Base-by-base conservation (phyloP, 108 stramenopile genomes). In the Cyclotella distinguenda region DNA sequence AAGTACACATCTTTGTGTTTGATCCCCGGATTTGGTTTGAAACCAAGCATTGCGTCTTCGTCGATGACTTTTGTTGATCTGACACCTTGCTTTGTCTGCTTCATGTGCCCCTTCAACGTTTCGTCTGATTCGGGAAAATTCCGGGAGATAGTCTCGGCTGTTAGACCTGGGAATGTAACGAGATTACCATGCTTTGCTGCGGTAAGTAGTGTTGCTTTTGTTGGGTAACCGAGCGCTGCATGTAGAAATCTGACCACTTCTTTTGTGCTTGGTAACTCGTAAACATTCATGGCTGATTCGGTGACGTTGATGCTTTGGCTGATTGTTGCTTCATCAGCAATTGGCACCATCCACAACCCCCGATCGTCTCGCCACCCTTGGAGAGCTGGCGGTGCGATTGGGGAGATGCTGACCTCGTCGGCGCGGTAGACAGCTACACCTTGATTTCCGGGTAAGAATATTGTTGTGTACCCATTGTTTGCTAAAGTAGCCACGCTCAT, bases 51-150 rank as follows among this genome's bases (percentile, higher is more conserved):
- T 26, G 35, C 63, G n/a, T 50, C 50, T 15, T 50, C 38, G 25
- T 51, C 38, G 6, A 34, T 43, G 9, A 31, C 44, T 9, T 60
- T 69, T 0, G 68, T 69, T 15, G 68, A 69, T 30, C 66, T 46
- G 0, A 68, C 66, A 25, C 45, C 45, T 34, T 68, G 66, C 18
- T 31, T 30, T 26, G 21, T 7, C 3, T 47, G 32, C 19, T 49
- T 57, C 66, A 68, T 68, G 34, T 68, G 66, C 2, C 66, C 65
- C 21, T 66, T 66, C 46, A 19, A 43, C 15, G 68, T 69, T 28
- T 60, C 60, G 1, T 42, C 49, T 0, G 68, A 69, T 13, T 69
- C 60, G 16, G 60, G 60, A 31, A 69, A 69, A 12, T 60, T 18
- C 11, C 49, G 47, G 6, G 16, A 12, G 31, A 69, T 45, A 30